A percentile compares a stretch with the other conserved stretches of the same genome.
phyloP scores from a whole-genome alignment of 2,329 filamentous ascomycete genomes.

The Fusarium ramigenum region DNA sequence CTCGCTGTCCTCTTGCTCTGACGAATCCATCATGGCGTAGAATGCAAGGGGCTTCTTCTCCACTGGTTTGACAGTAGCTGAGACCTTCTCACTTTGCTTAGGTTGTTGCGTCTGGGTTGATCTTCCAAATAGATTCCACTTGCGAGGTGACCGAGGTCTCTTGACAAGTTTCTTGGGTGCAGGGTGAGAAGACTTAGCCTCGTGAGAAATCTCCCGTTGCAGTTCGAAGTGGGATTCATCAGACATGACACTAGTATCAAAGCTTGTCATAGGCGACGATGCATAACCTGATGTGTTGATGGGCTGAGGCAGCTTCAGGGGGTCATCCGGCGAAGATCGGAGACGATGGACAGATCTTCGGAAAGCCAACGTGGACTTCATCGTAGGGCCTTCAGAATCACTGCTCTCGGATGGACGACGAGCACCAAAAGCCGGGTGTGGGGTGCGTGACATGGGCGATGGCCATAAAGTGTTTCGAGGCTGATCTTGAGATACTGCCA shows the following conservation, averaged over 20 bases:
- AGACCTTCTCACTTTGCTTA: conserved; percentile 55
- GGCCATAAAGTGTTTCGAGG: conserved; percentile 61
- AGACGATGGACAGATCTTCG: conserved; percentile 65
- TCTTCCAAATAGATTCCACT: conserved; percentile 71
- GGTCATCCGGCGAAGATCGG: conserved; percentile 54
- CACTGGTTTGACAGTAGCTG: conserved; percentile 59
- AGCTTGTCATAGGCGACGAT: conserved; percentile 63
- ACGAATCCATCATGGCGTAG: conserved; percentile 70
- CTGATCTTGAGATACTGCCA: conserved; percentile 52
- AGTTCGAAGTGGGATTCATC: conserved; percentile 62
- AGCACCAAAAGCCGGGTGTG: conserved; percentile 27
- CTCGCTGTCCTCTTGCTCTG: conserved; percentile 62
- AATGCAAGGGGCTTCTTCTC: conserved; percentile 65
- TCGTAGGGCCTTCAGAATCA: conserved; percentile 59
- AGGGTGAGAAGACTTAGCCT: conserved; percentile 41
- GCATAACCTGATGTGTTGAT: conserved; percentile 57
- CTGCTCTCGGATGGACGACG: conserved; percentile 65
- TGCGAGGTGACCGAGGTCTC: conserved; percentile 63
- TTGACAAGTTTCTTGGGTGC: conserved; percentile 66
- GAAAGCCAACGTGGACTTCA: conserved; percentile 63
- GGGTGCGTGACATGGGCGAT: conserved; percentile 59
- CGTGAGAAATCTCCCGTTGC: conserved; percentile 49
- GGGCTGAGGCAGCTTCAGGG: conserved; percentile 62
- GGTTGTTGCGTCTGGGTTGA: conserved; percentile 55
- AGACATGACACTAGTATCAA: conserved; percentile 66